Percentiles rank a stretch among this genome's conserved stretches.
Conservation (phyloP, 257 asterid genomes). For the Euphrasia confusa region DNA sequence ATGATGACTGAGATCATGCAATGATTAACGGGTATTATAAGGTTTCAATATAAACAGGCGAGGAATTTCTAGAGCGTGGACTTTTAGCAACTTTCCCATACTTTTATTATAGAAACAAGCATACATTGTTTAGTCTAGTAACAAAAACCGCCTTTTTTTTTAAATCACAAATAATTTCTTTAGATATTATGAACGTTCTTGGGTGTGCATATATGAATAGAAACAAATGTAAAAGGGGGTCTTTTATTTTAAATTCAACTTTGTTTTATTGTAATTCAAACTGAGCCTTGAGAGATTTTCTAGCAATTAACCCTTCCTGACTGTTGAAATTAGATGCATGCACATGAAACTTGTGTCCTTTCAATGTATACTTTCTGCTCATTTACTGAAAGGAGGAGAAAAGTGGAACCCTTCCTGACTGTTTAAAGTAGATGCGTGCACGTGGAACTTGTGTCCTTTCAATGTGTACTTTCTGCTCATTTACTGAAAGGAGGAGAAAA, state of each 20-base stretch:
- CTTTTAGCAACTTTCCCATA: neutral
- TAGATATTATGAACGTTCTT: neutral
- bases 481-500: neutral
- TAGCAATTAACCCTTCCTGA: neutral
- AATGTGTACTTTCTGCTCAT: neutral
- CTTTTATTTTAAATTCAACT: too few species aligned
- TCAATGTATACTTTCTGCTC: neutral
- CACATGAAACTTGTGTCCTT: neutral
- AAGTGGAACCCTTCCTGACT: neutral
- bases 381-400: constrained; percentile 3
- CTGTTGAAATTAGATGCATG: neutral
- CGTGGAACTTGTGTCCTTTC: neutral
- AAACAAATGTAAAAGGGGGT: neutral
- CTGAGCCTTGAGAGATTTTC: neutral
- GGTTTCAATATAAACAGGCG: neutral
- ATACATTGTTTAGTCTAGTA: neutral
- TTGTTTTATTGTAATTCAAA: neutral
- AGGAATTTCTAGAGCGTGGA: neutral
- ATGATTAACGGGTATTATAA: neutral
- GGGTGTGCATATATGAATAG: neutral
- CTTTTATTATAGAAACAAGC: neutral
- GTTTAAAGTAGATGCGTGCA: neutral
- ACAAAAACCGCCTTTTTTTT: neutral
- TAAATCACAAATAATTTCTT: neutral
- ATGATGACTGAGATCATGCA: too few species aligned